phyloP scores from a whole-genome alignment of 2,329 filamentous ascomycete genomes.

The Blastomyces gilchristii region DNA sequence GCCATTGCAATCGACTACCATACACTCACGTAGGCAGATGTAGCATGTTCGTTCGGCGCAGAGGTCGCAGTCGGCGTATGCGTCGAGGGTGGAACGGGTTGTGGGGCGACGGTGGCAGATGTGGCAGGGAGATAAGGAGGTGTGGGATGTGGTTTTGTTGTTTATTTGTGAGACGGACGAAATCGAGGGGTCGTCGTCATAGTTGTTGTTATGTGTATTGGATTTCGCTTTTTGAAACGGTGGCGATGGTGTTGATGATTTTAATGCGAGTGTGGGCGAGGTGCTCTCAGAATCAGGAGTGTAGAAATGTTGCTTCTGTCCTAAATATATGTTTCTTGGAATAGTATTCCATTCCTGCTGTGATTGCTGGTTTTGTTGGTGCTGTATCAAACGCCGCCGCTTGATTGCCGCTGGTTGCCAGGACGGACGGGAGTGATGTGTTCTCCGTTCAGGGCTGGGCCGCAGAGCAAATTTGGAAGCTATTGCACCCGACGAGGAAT shows the following conservation, averaged over 20 bases:
- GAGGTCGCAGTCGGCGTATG: slow-evolving; percentile 34
- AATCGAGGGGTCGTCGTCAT: neutral
- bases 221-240: neutral
- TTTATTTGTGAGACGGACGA: neutral
- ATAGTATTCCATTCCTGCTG: neutral
- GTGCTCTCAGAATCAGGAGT: neutral
- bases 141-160: neutral
- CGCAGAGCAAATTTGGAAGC: neutral
- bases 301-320: slow-evolving; percentile 4
- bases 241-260: neutral
- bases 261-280: neutral
- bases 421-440: neutral
- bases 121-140: slow-evolving; percentile 30
- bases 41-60: slow-evolving; percentile 33
- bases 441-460: slow-evolving; percentile 2
- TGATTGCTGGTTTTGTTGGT: slow-evolving; percentile 13
- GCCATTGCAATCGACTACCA: slow-evolving; percentile 23
- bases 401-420: slow-evolving; percentile 7
- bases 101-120: slow-evolving; percentile 35
- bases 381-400: slow-evolving; percentile 12
- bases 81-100: slow-evolving; percentile 31
- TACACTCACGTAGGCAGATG: slow-evolving; percentile 34
- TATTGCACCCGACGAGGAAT: neutral
- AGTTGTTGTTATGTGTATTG: neutral
- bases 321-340: neutral